Evolutionary conservation across 129 eudicot species (phyloP), one percentile per base, ranked within the genome.

Genomic region (Kitagawia praeruptora): DNA sequence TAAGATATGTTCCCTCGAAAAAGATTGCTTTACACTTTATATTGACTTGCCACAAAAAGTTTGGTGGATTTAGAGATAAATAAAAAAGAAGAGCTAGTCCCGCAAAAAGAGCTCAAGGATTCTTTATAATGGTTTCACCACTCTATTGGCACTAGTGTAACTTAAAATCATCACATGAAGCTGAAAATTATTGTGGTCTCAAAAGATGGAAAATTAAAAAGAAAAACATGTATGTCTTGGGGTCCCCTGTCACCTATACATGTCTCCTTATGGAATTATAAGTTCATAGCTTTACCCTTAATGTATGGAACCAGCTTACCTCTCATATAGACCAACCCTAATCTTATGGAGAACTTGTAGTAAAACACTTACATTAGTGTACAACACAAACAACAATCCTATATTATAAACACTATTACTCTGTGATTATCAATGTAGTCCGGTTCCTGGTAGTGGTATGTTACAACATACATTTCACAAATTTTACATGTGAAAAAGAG

Each of bases 21-120:
- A 76, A 76, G 79, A 58, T 21, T n/a, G 79, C 49, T 48, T 76
- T 51, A 19, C 44, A 39, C 82, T 80, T 71, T 80, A 47, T 80
- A 76, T 80, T 80, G 82, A 80, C 82, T 80, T 80, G 77, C 76
- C 82, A 75, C 70, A 80, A 27, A 80, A 80, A 74, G 80, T 47
- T 28, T 38, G 54, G 75, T 75, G 70, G 80, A 75, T 75, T 76
- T 75, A 77, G 53, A 44, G 74, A 10, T n/a, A 3, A n/a, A 61
- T n/a, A 61, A 61, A 61, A 61, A 61, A 74, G 48, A 74, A 76
- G 75, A 70, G 47, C 45, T 40, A 67, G 37, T 63, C 66, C 75
- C 80, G 76, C 75, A n/a, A 28, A 41, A 40, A 70, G 46, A 37
- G 12, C 42, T 15, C 56, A 51, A 63, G 79, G 69, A 9, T 63